Conservation (phyloP, 78 protist genomes). For the Fonticula alba region DNA sequence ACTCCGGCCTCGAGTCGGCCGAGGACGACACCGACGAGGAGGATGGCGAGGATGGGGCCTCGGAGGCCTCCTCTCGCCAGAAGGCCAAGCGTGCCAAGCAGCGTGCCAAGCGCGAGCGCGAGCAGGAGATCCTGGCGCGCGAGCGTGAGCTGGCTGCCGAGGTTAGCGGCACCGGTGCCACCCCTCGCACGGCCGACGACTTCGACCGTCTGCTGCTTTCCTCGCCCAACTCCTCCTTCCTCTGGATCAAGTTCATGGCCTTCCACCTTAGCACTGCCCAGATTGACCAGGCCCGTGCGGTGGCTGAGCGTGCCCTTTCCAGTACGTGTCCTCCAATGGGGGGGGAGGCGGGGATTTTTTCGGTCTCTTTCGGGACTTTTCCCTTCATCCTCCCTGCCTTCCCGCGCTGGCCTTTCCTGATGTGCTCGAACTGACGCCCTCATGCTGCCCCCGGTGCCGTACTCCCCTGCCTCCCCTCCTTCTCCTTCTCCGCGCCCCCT, state of each 20-base stretch:
- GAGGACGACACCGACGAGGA: neutral
- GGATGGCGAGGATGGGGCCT: neutral
- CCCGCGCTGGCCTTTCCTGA: neutral
- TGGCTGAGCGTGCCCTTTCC: slow-evolving; percentile 68
- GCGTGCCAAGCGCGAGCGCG: neutral
- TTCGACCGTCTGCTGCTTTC: slow-evolving; percentile 70
- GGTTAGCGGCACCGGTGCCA: neutral
- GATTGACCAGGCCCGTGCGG: slow-evolving; percentile 60
- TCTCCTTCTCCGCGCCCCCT: neutral
- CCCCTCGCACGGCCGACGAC: slow-evolving; percentile 58
- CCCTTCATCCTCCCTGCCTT: neutral
- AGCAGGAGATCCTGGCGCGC: slow-evolving; percentile 3
- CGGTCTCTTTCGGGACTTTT: neutral
- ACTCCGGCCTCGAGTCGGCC: neutral
- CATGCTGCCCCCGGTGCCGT: too few relatives aligned
- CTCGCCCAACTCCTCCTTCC: slow-evolving; percentile 50
- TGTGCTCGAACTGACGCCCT: neutral
- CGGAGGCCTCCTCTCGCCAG: neutral
- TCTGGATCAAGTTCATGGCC: slow-evolving; percentile 85
- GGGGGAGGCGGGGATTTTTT: slow-evolving; percentile 2
- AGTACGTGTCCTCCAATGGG: too few relatives aligned
- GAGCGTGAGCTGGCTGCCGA: neutral
- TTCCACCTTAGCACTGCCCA: slow-evolving; percentile 36
- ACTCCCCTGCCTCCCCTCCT: neutral
- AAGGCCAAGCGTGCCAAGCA: neutral